phyloP scores from a whole-genome alignment of 2,329 filamentous ascomycete species.

The Dryadomyces sulphureus region DNA sequence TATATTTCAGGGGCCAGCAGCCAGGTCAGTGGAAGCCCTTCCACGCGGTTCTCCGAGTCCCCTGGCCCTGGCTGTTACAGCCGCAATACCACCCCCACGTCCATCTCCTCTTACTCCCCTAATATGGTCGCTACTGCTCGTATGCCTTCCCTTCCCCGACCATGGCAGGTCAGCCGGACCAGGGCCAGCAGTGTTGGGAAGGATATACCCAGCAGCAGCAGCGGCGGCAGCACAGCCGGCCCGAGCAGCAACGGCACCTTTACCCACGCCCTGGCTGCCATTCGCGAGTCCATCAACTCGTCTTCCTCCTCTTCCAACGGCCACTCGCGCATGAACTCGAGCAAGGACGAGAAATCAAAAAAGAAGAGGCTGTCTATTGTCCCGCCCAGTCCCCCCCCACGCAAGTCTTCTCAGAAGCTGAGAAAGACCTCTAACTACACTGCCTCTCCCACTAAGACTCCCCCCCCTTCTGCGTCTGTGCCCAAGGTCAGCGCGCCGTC shows the following conservation, averaged over 20 bases:
- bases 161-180: slow-evolving; percentile 39
- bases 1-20: slow-evolving; percentile 44
- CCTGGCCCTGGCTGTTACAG: slow-evolving; percentile 56
- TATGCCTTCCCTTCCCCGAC: slow-evolving; percentile 26
- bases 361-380: slow-evolving; percentile 29
- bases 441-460: slow-evolving; percentile 15
- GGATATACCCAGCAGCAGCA: slow-evolving; percentile 34
- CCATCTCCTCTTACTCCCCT: slow-evolving; percentile 61
- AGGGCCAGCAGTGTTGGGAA: slow-evolving; percentile 39
- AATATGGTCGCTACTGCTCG: slow-evolving; percentile 36
- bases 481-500: not conserved
- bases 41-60: slow-evolving; percentile 61
- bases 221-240: slow-evolving; percentile 25
- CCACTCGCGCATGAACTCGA: slow-evolving; percentile 42
- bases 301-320: slow-evolving; percentile 50
- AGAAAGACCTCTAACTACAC: slow-evolving; percentile 22
- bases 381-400: slow-evolving; percentile 45
- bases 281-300: slow-evolving; percentile 56
- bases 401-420: slow-evolving; percentile 46
- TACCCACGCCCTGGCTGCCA: slow-evolving; percentile 44
- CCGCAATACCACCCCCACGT: slow-evolving; percentile 64
- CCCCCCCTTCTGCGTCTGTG: not conserved
- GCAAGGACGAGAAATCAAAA: slow-evolving; percentile 27
- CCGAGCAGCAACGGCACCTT: slow-evolving; percentile 36
- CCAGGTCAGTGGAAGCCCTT: slow-evolving; percentile 50